Evolutionary conservation across 2,329 filamentous ascomycete genomes (phyloP), one percentile per base, ranked within the genome.

Genomic region (Knoxdaviesia capensis): DNA sequence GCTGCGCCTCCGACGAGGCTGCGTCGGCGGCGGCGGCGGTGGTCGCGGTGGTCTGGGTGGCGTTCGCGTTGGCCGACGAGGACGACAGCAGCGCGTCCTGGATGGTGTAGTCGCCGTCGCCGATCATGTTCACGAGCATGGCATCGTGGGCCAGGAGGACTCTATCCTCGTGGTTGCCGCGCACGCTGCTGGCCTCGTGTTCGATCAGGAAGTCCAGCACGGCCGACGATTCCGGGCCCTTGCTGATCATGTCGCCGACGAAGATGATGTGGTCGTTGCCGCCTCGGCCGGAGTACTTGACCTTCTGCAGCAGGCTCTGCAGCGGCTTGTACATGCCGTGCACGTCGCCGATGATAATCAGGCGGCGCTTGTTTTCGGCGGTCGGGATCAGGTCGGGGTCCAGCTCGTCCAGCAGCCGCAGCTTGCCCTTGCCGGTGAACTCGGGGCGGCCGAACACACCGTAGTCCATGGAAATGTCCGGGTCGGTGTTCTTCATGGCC

Each of bases 111-210:
- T 54, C 48, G 48, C 55, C 51, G 55, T 62, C 20, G 20, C 20
- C 20, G 20, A 20, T 20, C 20, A 20, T 20, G 20, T 20, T 20
- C 20, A 20, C 39, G 11, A 52, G 43, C 49, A 60, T 52, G 34
- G 56, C 52, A 31, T 65, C 62, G 46, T 76, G 71, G 1, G 76
- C 69, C 6, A 79, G 67, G n/a, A 96, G 67, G 20, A 94, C 67
- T 28, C 77, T 71, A 56, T 96, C 87, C 56, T 98, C 90, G 60
- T 94, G 83, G 59, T 94, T 94, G 11, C 90, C 90, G 41, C 88
- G 77, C 6, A 96, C 85, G 47, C 76, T 83, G 31, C 78, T 83
- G 28, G 88, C 87, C 41, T 73, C 71, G 34, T 88, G 61, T 9
- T 70, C 60, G 55, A 85, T 80, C 34, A 84, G 78, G 36, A 86